phyloP scores from a whole-genome alignment of 2,329 filamentous ascomycete species.

The Plectosphaerella sp. region DNA sequence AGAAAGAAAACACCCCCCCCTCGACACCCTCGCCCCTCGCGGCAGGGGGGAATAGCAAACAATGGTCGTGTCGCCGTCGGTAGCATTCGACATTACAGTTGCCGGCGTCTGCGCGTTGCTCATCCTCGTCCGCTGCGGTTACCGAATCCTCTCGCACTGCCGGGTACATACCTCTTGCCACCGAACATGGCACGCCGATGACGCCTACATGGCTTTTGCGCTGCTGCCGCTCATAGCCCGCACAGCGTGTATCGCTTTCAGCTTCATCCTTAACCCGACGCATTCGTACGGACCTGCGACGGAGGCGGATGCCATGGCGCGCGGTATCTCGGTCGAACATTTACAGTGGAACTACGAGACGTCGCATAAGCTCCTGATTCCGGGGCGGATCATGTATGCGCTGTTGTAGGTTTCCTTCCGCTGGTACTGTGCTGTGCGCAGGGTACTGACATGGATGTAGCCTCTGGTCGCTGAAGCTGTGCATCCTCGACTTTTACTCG shows the following conservation, averaged over 20 bases:
- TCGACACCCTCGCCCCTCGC: neutral
- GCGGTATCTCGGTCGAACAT: conserved; percentile 7
- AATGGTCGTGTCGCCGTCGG: conserved; percentile 17
- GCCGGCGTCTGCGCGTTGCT: conserved; percentile 20
- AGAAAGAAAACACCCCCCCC: neutral
- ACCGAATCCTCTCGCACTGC: conserved; percentile 21
- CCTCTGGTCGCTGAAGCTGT: conserved; percentile 23
- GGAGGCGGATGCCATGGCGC: conserved; percentile 12
- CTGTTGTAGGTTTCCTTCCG: conserved; percentile 17
- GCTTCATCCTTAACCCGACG: conserved; percentile 19
- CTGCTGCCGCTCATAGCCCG: conserved; percentile 22
- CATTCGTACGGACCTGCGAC: conserved; percentile 12
- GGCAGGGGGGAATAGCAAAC: neutral
- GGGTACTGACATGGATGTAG: conserved; percentile 10
- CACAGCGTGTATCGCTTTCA: conserved; percentile 16
- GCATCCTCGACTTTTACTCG: conserved; percentile 22
- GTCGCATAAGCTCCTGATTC: conserved; percentile 21
- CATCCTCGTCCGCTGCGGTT: conserved; percentile 21
- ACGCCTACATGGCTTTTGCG: conserved; percentile 25
- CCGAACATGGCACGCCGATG: conserved; percentile 23
- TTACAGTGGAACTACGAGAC: conserved; percentile 15
- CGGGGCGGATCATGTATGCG: conserved; percentile 22
- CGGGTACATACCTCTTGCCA: conserved; percentile 20
- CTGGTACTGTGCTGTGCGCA: neutral
- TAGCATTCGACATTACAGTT: conserved; percentile 19